Conservation (phyloP, 352 stramenopile species). For the Globisporangium radiosum region DNA sequence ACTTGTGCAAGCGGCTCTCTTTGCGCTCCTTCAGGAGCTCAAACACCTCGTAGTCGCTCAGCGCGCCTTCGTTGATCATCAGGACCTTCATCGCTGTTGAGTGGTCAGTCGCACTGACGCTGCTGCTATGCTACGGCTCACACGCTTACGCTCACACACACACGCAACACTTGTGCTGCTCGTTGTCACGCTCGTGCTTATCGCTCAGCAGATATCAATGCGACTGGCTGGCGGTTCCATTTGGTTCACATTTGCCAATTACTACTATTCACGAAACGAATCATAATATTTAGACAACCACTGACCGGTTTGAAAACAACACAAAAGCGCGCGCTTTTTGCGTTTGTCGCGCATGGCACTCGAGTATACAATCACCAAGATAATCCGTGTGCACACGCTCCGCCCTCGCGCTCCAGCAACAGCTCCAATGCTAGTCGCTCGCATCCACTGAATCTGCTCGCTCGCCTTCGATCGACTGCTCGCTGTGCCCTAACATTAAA, state of each 20-base stretch:
- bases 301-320: constrained; percentile 10
- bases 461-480: constrained; percentile 10
- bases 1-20: constrained; percentile 69
- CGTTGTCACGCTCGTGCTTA: too few species aligned
- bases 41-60: constrained; percentile 79
- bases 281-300: constrained; percentile 9
- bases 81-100: constrained; percentile 71
- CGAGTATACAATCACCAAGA: constrained; percentile 14
- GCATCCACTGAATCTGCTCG: background rate
- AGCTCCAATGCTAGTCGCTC: background rate
- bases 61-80: constrained; percentile 68
- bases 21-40: constrained; percentile 80
- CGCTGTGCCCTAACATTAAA: constrained; percentile 8
- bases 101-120: too few species aligned
- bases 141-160: too few species aligned
- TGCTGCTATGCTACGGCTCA: too few species aligned
- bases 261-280: background rate
- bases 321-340: background rate
- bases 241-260: background rate
- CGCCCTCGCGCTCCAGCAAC: background rate
- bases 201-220: background rate
- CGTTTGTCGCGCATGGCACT: background rate
- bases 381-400: background rate
- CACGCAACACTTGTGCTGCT: too few species aligned
- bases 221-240: background rate